A percentile compares a stretch with the other conserved stretches of the same genome.
These are phyloP conservation scores for Venturia effusa DNA, from an alignment of 2,329 filamentous ascomycete species.

Conservation along the genomic window DNA sequence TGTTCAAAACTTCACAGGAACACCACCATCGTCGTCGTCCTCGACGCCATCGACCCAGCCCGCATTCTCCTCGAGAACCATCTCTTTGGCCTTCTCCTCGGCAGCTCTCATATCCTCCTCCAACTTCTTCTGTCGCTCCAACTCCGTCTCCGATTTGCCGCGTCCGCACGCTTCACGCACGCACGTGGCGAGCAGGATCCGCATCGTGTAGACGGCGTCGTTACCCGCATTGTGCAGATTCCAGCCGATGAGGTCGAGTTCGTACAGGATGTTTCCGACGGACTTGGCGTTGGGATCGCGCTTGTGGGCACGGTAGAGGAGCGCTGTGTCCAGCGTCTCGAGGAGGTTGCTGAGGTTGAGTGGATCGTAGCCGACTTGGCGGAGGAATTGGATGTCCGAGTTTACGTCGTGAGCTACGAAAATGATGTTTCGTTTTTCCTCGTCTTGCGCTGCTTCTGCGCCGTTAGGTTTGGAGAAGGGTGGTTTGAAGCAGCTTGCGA, in stretches of 20 bases:
- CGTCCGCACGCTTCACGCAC: constrained; percentile 28
- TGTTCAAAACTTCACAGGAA: not conserved
- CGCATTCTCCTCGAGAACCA: not conserved
- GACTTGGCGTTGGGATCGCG: constrained; percentile 42
- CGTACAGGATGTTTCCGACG: constrained; percentile 50
- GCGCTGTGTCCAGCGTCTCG: constrained; percentile 61
- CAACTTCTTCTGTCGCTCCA: not conserved
- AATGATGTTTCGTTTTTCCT: constrained; percentile 48
- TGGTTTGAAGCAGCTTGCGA: constrained; percentile 42
- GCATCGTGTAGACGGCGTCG: constrained; percentile 70
- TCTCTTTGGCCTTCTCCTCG: not conserved
- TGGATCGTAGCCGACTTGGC: constrained; percentile 52
- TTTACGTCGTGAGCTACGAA: constrained; percentile 68
- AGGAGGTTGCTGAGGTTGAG: constrained; percentile 42
- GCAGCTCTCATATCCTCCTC: not conserved
- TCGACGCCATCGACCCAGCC: not conserved
- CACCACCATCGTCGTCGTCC: constrained; percentile 1
- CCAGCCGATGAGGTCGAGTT: constrained; percentile 51
- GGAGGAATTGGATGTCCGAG: constrained; percentile 59
- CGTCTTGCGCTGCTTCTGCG: constrained; percentile 4
- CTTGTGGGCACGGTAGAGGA: constrained; percentile 55
- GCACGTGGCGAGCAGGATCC: constrained; percentile 57
- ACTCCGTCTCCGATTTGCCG: constrained; percentile 2
- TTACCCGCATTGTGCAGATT: constrained; percentile 82
- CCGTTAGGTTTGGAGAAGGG: not conserved